These are phyloP conservation scores for Akebia trifoliata DNA, from an alignment of 164 flowering plant genomes.

Conservation along the genomic window DNA sequence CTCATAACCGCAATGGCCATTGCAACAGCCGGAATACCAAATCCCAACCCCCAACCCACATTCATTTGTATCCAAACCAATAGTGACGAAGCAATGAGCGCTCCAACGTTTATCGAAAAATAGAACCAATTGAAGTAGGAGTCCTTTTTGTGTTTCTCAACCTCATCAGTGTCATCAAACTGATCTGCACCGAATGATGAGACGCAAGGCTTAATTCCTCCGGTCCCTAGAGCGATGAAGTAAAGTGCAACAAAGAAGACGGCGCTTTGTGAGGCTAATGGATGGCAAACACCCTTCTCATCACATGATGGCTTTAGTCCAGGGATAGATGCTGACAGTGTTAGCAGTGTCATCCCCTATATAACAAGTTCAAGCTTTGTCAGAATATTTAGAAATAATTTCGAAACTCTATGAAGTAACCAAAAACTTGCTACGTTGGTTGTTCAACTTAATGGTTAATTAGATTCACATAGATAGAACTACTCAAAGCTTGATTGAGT, in stretches of 20 bases:
- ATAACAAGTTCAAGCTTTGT: conserved; percentile 1
- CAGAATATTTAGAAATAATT: background rate
- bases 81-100: conserved; percentile 37
- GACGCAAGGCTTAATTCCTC: conserved; percentile 38
- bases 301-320: conserved; percentile 32
- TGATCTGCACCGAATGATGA: conserved; percentile 34
- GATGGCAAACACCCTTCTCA: conserved; percentile 15
- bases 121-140: conserved; percentile 44
- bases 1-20: conserved; percentile 34
- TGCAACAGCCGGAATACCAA: conserved; percentile 42
- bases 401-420: background rate
- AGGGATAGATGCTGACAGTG: conserved; percentile 25
- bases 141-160: conserved; percentile 29
- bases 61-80: conserved; percentile 39
- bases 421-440: background rate
- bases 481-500: no score
- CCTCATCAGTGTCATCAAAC: conserved; percentile 28
- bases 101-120: conserved; percentile 41
- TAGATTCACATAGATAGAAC: no score
- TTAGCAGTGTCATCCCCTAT: conserved; percentile 37
- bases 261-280: conserved; percentile 5
- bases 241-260: conserved; percentile 24
- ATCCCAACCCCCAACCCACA: conserved; percentile 46
- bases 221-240: conserved; percentile 30
- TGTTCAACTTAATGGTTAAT: no score